These are phyloP conservation scores for Papiliotrema flavescens DNA, from an alignment of 1,284 basidiomycete species.

Conservation along the genomic window DNA sequence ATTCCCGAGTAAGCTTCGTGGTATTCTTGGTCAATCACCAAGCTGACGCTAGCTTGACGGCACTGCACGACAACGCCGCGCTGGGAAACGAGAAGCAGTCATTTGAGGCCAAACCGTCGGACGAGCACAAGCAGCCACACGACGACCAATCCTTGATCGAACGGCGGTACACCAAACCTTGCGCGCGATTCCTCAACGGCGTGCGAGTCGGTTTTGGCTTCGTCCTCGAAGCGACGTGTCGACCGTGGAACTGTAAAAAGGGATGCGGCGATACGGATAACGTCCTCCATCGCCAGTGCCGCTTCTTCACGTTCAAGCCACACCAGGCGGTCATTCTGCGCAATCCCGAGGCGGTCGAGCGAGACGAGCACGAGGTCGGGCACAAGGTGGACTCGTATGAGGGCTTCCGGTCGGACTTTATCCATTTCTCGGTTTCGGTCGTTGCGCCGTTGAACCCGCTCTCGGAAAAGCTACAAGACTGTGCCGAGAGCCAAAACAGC, in stretches of 20 bases:
- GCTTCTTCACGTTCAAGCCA: constrained; percentile 74
- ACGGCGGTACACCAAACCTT: constrained; percentile 54
- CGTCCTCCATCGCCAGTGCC: constrained; percentile 72
- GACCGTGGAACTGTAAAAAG: constrained; percentile 58
- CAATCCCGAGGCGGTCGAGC: constrained; percentile 52
- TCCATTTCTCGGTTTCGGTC: constrained; percentile 87
- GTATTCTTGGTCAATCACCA: background rate
- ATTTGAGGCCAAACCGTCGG: background rate
- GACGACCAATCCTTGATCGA: constrained; percentile 27
- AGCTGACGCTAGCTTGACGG: constrained; percentile 42
- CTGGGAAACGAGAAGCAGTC: constrained; percentile 38
- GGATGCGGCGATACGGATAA: constrained; percentile 52
- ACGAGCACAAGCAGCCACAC: constrained; percentile 7
- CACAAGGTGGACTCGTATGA: constrained; percentile 68
- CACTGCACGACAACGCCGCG: constrained; percentile 51
- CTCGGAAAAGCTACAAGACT: constrained; percentile 13
- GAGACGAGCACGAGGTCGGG: constrained; percentile 17
- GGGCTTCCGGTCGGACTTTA: constrained; percentile 88
- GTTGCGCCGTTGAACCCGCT: constrained; percentile 56
- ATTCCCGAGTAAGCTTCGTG: constrained; percentile 80
- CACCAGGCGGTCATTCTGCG: constrained; percentile 75
- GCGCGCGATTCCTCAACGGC: constrained; percentile 80
- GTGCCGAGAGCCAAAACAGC: constrained; percentile 58
- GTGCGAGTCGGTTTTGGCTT: constrained; percentile 89
- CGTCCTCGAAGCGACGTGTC: constrained; percentile 79